These are phyloP conservation scores for Xerocomellus intermedius DNA, from an alignment of 768 basidiomycete species.

Conservation along the genomic window DNA sequence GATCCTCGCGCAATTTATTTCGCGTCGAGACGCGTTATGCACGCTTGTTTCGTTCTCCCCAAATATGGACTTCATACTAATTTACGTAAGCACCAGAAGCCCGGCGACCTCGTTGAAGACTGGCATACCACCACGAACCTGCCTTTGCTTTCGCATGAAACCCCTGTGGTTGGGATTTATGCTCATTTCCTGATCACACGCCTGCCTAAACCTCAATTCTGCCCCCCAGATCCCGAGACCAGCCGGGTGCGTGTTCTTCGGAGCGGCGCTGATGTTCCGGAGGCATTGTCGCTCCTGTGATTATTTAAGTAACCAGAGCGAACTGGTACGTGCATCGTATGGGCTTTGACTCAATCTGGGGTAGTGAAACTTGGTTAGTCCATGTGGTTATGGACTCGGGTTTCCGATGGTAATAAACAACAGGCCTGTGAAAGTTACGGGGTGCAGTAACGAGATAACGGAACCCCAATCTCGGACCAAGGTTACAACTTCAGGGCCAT, in stretches of 20 bases:
- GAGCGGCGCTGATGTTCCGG: neutral
- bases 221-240: neutral
- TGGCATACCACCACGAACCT: neutral
- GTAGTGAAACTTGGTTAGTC: neutral
- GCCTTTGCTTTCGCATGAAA: neutral
- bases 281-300: neutral
- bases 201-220: neutral
- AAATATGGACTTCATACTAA: neutral
- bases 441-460: neutral
- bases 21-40: constrained; percentile 30
- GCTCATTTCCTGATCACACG: too few relatives aligned
- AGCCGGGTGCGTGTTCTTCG: neutral
- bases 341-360: neutral
- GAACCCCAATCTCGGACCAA: neutral
- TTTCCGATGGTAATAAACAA: neutral
- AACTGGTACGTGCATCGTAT: neutral
- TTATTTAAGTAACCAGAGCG: too few relatives aligned
- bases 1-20: constrained; percentile 15
- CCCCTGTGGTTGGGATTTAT: neutral
- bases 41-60: constrained; percentile 19
- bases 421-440: neutral
- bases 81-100: neutral
- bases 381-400: too few relatives aligned
- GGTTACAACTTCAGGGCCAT: neutral
- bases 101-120: too few relatives aligned